Evolutionary conservation across 2,329 filamentous ascomycete genomes (phyloP).

Genomic region (Dothideomycetes sp.): DNA sequence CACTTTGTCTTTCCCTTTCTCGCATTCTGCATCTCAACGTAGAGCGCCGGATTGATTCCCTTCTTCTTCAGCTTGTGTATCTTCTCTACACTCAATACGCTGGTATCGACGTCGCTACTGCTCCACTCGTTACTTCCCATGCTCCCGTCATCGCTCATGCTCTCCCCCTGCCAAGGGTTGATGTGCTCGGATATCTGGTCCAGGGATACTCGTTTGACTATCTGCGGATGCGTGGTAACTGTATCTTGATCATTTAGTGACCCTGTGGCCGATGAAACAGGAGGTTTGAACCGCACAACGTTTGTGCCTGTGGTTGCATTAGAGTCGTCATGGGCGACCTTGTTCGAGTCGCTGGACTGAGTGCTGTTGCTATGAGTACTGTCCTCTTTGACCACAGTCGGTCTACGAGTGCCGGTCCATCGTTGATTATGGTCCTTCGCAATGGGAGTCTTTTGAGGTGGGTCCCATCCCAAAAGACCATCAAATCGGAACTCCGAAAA

Average conservation of each 20-base stretch:
- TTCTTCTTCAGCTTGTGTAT: conserved; percentile 34
- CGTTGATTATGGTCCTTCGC: conserved; percentile 1
- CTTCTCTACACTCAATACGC: conserved; percentile 27
- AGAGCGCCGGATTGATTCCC: conserved; percentile 35
- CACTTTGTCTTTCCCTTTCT: conserved; percentile 22
- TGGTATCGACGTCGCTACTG: conserved; percentile 28
- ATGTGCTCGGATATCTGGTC: conserved; percentile 23
- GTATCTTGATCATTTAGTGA: conserved; percentile 1
- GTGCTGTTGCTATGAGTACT: background rate
- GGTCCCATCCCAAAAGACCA: conserved; percentile 10
- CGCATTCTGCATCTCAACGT: conserved; percentile 36
- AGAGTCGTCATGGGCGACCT: background rate
- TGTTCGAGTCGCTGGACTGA: background rate
- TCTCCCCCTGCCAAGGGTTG: conserved; percentile 11
- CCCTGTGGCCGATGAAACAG: too few species aligned
- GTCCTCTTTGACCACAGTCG: background rate
- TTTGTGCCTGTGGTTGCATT: background rate
- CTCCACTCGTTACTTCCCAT: conserved; percentile 22
- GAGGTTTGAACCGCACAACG: too few species aligned
- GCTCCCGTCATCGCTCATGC: conserved; percentile 10
- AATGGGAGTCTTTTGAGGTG: background rate
- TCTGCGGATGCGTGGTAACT: conserved; percentile 19
- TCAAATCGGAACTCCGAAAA: conserved; percentile 10
- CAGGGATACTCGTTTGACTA: conserved; percentile 21
- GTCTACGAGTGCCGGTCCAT: conserved; percentile 2